These are phyloP conservation scores for Ogataea glucozyma DNA, from an alignment of 805 yeast species.

Conservation along the genomic window DNA sequence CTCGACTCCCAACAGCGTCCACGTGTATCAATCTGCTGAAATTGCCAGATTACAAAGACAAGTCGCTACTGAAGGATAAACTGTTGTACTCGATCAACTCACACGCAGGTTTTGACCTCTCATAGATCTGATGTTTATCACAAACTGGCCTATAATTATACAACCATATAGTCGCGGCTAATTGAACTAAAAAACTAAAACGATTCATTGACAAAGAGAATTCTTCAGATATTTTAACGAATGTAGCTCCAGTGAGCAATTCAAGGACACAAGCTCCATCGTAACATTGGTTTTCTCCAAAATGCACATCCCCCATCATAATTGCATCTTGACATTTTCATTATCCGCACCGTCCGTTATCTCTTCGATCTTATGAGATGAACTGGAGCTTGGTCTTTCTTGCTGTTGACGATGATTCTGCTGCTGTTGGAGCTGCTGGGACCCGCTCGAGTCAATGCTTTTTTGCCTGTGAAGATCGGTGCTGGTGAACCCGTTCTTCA, in stretches of 20 bases:
- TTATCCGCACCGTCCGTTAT: slow-evolving; percentile 11
- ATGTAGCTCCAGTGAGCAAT: too few species aligned
- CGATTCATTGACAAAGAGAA: too few species aligned
- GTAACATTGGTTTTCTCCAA: too few species aligned
- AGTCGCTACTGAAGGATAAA: slow-evolving; percentile 56
- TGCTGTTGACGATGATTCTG: slow-evolving; percentile 1
- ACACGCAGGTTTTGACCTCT: slow-evolving; percentile 85
- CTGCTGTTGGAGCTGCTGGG: not conserved
- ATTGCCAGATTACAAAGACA: slow-evolving; percentile 77
- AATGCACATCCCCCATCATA: not conserved
- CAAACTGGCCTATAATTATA: too few species aligned
- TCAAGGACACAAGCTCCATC: too few species aligned
- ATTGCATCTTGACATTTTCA: not conserved
- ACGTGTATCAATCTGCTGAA: slow-evolving; percentile 90
- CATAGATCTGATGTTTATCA: slow-evolving; percentile 36
- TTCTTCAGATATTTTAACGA: too few species aligned
- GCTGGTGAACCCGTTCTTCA: slow-evolving; percentile 27
- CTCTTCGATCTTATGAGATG: slow-evolving; percentile 17
- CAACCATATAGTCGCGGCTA: too few species aligned
- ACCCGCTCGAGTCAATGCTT: slow-evolving; percentile 7
- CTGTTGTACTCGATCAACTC: slow-evolving; percentile 76
- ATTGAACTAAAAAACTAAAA: not conserved
- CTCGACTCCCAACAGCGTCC: slow-evolving; percentile 83
- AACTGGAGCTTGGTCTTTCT: too few species aligned
- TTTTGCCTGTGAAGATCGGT: slow-evolving; percentile 15